Evolutionary conservation across 1,139 yeast genomes (phyloP), one percentile per base, ranked within the genome.

Genomic region (Taphrina confusa): DNA sequence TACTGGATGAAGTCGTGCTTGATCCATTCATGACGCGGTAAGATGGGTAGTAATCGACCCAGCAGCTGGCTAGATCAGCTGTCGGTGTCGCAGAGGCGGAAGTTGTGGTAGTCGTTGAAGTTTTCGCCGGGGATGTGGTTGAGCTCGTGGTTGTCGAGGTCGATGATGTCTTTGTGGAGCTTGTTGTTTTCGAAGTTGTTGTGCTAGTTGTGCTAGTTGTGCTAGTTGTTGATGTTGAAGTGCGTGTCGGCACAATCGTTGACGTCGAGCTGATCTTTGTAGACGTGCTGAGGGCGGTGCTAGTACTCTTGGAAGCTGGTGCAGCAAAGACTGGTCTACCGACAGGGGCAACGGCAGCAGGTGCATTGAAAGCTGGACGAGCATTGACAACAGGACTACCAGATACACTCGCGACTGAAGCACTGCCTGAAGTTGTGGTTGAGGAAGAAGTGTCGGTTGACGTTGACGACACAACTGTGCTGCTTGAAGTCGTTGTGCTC

Each of bases 21-120:
- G 44, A 16, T 2, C 58, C 58, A 25, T 42, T 54, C 44, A 42
- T 36, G 36, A 44, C 44, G 11, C 39, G 49, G 30, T 44, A 52
- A 8, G 44, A 23, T 5, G 49, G 39, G 18, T 42, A 44, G 22
- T 22, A 44, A 30, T 54, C 58, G 14, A 42, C 23, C 25, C 34
- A 45, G 18, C 40, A 33, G 1, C 23, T 39, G 22, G 11, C 18
- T 16, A 12, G 25, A n/a, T 9, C 12, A 11, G 27, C 28, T 5
- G 51, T 34, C 1, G 57, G 14, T 3, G 51, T 25, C 11, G 45
- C 6, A 6, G 39, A 30, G 4, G 31, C 31, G 2, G 40, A 18
- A 8, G 44, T 11, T 4, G 51, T 31, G 18, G 58, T 34, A 8
- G 58, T 33, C 8, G 39, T 36, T 11, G 50, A 33, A 11, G 30